phyloP scores from a whole-genome alignment of 202 grass and related monocot genomes.

The Saccharum hybrid region DNA sequence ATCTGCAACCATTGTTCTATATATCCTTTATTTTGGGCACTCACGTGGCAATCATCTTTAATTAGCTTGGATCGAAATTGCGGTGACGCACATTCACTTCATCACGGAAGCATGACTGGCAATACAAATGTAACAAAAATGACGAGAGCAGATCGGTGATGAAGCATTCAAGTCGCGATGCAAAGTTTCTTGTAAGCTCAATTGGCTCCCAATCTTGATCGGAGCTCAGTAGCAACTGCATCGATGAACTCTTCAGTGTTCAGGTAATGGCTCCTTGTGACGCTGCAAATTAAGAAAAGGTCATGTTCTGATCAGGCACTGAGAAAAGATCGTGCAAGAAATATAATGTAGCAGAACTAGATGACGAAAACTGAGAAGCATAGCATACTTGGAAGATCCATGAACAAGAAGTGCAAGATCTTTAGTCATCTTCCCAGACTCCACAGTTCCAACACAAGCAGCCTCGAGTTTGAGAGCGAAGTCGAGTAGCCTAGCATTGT shows the following conservation, averaged over 20 bases:
- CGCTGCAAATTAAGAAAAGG: constrained; percentile 47
- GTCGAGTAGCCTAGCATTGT: constrained; percentile 82
- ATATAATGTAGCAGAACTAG: not conserved
- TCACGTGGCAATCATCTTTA: constrained; percentile 32
- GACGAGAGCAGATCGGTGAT: not conserved
- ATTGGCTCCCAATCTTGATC: constrained; percentile 60
- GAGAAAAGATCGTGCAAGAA: not conserved
- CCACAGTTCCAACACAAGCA: constrained; percentile 83
- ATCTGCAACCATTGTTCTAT: not conserved
- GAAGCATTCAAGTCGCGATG: not conserved
- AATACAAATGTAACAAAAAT: constrained; percentile 21
- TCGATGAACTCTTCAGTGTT: constrained; percentile 96
- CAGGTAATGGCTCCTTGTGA: constrained; percentile 74
- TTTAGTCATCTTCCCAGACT: constrained; percentile 99
- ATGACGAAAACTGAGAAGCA: not conserved
- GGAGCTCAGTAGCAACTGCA: constrained; percentile 71
- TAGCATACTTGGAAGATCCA: constrained; percentile 74
- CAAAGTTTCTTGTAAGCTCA: constrained; percentile 35
- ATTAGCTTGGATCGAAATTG: constrained; percentile 18
- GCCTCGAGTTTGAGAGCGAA: constrained; percentile 83
- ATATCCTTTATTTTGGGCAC: constrained; percentile 44
- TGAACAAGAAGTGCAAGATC: constrained; percentile 97
- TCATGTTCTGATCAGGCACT: not conserved
- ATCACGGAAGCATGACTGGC: constrained; percentile 20
- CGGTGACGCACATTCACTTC: not conserved